phyloP scores from a whole-genome alignment of 495 filamentous ascomycete genomes.

The Annulohypoxylon moriforme region DNA sequence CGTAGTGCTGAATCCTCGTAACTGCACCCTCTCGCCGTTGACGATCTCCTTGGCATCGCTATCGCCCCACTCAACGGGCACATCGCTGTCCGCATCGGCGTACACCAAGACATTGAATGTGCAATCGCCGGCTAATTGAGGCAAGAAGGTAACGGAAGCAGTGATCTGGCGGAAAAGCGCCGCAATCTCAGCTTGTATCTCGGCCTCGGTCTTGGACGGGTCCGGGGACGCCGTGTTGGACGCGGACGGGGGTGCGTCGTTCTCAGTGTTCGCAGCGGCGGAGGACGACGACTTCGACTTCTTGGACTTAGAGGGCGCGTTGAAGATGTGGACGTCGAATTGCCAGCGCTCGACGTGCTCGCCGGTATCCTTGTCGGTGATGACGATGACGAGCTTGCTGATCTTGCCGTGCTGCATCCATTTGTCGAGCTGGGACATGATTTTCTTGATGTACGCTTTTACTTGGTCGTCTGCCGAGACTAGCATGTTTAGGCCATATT shows the following conservation, averaged over 20 bases:
- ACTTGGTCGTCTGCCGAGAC: conserved; percentile 96
- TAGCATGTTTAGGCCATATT: conserved; percentile 99
- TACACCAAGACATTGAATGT: conserved; percentile 99
- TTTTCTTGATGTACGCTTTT: conserved; percentile 98
- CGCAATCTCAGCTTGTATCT: conserved; percentile 95
- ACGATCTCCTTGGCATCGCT: conserved; percentile 98
- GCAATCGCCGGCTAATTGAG: conserved; percentile 90
- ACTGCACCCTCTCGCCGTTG: conserved; percentile 93
- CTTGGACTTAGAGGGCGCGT: conserved; percentile 62
- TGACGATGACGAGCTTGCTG: conserved; percentile 93
- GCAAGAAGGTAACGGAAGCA: conserved; percentile 95
- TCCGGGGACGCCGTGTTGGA: conserved; percentile 48
- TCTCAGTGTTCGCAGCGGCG: conserved; percentile 65
- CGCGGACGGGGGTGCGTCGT: conserved; percentile 29
- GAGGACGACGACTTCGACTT: conserved; percentile 55
- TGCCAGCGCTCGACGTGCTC: conserved; percentile 98
- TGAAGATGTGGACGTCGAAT: conserved; percentile 90
- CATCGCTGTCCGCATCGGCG: conserved; percentile 94
- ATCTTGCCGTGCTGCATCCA: conserved; percentile 98
- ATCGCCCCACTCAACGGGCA: conserved; percentile 98
- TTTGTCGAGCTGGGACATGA: conserved; percentile 93
- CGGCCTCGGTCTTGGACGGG: conserved; percentile 85
- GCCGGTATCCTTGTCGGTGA: conserved; percentile 95
- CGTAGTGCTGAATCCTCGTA: conserved; percentile 94
- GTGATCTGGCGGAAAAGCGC: conserved; percentile 98